These are phyloP conservation scores for Senna siamea DNA, from an alignment of 306 rosid genomes.

Conservation along the genomic window DNA sequence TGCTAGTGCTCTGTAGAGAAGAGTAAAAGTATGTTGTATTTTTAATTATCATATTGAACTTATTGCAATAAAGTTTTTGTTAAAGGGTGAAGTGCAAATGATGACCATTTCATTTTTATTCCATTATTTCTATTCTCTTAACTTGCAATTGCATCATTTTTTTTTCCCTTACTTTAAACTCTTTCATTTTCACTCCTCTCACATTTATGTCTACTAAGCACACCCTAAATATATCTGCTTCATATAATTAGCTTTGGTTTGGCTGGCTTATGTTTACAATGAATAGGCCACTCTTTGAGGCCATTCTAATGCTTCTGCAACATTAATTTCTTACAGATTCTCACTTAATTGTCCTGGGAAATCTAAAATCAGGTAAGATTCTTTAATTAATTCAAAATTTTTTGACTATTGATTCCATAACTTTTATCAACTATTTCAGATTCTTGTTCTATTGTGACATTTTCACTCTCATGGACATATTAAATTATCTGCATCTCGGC, in stretches of 20 bases:
- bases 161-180: neutral
- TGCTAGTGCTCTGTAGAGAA: no score
- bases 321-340: slow-evolving; percentile 24
- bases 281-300: neutral
- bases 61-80: neutral
- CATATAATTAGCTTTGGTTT: neutral
- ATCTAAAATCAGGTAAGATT: slow-evolving; percentile 35
- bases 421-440: neutral
- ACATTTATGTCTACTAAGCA: neutral
- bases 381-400: neutral
- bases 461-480: neutral
- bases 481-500: neutral
- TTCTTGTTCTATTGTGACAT: neutral
- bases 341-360: slow-evolving; percentile 23
- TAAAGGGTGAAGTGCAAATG: neutral
- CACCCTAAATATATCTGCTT: neutral
- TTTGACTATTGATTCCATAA: neutral
- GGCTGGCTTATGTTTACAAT: neutral
- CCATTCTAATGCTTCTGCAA: slow-evolving; percentile 11
- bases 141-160: neutral
- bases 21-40: neutral
- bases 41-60: neutral
- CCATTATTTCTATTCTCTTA: neutral
- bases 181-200: neutral
- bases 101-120: neutral